These are phyloP conservation scores for Vinca major DNA, from an alignment of 305 asterid species.

Conservation along the genomic window DNA sequence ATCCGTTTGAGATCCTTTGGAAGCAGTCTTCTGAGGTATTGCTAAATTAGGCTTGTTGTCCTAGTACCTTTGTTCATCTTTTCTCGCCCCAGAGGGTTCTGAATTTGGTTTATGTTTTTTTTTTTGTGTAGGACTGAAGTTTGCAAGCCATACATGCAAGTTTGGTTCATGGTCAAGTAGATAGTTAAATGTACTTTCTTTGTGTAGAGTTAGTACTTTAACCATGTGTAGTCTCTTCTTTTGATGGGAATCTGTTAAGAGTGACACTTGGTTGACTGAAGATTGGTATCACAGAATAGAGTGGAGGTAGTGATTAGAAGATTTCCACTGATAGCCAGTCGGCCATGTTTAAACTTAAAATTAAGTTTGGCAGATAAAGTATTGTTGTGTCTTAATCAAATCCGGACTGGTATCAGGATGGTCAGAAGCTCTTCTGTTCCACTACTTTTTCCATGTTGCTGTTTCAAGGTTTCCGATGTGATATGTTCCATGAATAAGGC, in stretches of 20 bases:
- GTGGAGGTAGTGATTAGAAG: conserved; percentile 15
- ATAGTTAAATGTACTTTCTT: conserved; percentile 26
- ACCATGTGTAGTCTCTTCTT: conserved; percentile 22
- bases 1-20: conserved; percentile 31
- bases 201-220: conserved; percentile 27
- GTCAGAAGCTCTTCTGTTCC: conserved; percentile 20
- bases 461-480: conserved; percentile 23
- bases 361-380: conserved; percentile 23
- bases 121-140: conserved; percentile 34
- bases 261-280: conserved; percentile 28
- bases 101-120: conserved; percentile 2
- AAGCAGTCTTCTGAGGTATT: conserved; percentile 39
- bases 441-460: conserved; percentile 16
- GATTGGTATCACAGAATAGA: conserved; percentile 13
- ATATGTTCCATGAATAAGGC: conserved; percentile 35
- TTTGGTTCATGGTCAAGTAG: conserved; percentile 11
- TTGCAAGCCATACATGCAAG: conserved; percentile 18
- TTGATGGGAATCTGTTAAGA: conserved; percentile 25
- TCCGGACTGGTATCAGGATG: conserved; percentile 34
- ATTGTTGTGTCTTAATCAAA: conserved; percentile 17
- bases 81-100: neutral
- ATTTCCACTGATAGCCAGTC: conserved; percentile 19
- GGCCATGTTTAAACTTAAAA: conserved; percentile 25
- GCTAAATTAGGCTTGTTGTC: neutral
- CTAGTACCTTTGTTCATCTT: neutral